phyloP scores from a whole-genome alignment of 805 yeast genomes.

The Starmerella ratchasimensis region DNA sequence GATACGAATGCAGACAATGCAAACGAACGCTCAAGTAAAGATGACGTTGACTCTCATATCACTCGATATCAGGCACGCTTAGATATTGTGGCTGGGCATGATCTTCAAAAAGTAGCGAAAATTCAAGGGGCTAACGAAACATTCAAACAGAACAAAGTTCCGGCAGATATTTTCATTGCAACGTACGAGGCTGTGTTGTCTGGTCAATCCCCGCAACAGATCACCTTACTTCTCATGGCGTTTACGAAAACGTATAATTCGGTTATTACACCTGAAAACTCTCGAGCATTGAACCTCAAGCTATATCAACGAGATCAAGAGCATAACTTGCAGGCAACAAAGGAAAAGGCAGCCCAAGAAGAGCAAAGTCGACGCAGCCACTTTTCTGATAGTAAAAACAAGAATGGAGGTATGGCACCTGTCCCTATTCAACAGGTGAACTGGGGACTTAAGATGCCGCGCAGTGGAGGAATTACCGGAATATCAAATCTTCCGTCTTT shows the following conservation, averaged over 20 bases:
- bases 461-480: slow-evolving; percentile 3
- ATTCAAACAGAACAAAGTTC: slow-evolving; percentile 16
- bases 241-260: slow-evolving; percentile 8
- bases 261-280: background rate
- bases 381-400: background rate
- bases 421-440: slow-evolving; percentile 2
- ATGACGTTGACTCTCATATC: too few species aligned
- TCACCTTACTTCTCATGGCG: slow-evolving; percentile 17
- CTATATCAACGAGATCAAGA: slow-evolving; percentile 5
- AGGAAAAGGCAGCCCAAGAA: background rate
- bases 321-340: slow-evolving; percentile 1
- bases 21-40: too few species aligned
- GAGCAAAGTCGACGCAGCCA: background rate
- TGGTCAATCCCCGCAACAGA: slow-evolving; percentile 7
- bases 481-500: too few species aligned
- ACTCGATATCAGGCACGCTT: slow-evolving; percentile 19
- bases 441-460: slow-evolving; percentile 10
- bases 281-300: slow-evolving; percentile 3
- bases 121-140: slow-evolving; percentile 17
- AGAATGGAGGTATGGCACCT: slow-evolving; percentile 4
- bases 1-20: background rate
- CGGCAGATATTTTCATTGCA: slow-evolving; percentile 16
- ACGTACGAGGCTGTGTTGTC: slow-evolving; percentile 18
- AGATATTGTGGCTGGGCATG: slow-evolving; percentile 24
- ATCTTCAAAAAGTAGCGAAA: slow-evolving; percentile 20